These are phyloP conservation scores for Friedmanniomyces simplex DNA, from an alignment of 495 filamentous ascomycete species.

Conservation along the genomic window DNA sequence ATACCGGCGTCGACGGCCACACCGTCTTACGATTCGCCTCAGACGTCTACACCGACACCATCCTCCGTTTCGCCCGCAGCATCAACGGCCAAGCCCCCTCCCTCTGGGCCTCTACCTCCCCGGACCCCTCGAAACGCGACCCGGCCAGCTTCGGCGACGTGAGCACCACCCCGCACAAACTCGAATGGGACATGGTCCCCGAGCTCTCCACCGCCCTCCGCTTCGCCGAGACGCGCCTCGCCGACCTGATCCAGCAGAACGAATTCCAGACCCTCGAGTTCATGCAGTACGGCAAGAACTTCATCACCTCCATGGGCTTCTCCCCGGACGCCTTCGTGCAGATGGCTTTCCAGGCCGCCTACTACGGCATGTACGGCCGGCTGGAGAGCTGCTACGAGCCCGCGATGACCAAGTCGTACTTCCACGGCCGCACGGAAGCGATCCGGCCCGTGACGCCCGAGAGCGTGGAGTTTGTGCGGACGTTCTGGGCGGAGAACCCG, in stretches of 20 bases:
- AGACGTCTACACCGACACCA: slow-evolving; percentile 96
- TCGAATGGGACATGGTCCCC: slow-evolving; percentile 96
- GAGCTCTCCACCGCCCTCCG: slow-evolving; percentile 84
- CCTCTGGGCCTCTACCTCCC: slow-evolving; percentile 82
- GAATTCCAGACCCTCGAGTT: slow-evolving; percentile 94
- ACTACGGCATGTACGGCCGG: slow-evolving; percentile 92
- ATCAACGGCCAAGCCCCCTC: slow-evolving; percentile 93
- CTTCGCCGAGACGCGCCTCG: slow-evolving; percentile 89
- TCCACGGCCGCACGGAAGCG: slow-evolving; percentile 91
- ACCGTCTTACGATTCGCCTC: slow-evolving; percentile 93
- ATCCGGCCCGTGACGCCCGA: slow-evolving; percentile 77
- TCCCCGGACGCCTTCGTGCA: slow-evolving; percentile 97
- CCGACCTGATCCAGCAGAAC: slow-evolving; percentile 91
- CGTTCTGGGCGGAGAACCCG: slow-evolving; percentile 89
- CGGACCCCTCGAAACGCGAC: slow-evolving; percentile 89
- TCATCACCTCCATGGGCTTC: slow-evolving; percentile 93
- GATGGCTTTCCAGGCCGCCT: slow-evolving; percentile 98
- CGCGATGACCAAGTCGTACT: slow-evolving; percentile 90
- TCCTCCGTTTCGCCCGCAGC: slow-evolving; percentile 86
- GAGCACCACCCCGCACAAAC: slow-evolving; percentile 84
- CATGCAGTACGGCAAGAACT: slow-evolving; percentile 82
- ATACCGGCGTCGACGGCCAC: slow-evolving; percentile 95
- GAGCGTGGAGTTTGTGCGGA: slow-evolving; percentile 73
- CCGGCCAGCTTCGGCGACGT: slow-evolving; percentile 91
- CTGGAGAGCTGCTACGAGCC: slow-evolving; percentile 95